These are phyloP conservation scores for Fonsecaea multimorphosa DNA, from an alignment of 2,329 filamentous ascomycete genomes.

Conservation along the genomic window DNA sequence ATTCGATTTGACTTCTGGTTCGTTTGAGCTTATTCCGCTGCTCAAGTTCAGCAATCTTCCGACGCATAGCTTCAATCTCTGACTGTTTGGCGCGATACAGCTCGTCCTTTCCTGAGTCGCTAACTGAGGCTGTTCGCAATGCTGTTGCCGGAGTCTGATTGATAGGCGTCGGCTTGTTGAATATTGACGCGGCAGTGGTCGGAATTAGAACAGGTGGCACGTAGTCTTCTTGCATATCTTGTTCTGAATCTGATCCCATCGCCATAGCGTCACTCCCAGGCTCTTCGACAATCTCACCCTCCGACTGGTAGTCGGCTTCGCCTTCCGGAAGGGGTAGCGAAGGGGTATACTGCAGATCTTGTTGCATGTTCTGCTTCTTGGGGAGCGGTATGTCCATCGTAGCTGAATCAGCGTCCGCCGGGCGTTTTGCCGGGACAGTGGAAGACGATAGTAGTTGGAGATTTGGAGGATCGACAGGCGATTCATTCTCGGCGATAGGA, in stretches of 20 bases:
- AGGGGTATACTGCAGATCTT: slow-evolving; percentile 35
- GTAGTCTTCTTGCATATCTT: slow-evolving; percentile 11
- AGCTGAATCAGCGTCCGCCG: slow-evolving; percentile 14
- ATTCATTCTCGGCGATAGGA: slow-evolving; percentile 6
- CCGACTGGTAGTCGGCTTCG: slow-evolving; percentile 28
- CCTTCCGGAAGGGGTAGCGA: not conserved
- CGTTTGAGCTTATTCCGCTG: slow-evolving; percentile 52
- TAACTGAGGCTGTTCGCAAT: slow-evolving; percentile 3
- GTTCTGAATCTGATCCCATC: slow-evolving; percentile 18
- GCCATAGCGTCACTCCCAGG: slow-evolving; percentile 23
- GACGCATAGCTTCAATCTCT: slow-evolving; percentile 56
- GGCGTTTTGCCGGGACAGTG: slow-evolving; percentile 17
- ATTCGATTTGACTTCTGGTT: slow-evolving; percentile 46
- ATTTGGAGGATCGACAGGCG: not conserved
- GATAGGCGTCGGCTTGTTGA: slow-evolving; percentile 4
- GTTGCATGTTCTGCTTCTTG: slow-evolving; percentile 27
- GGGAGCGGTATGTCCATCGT: slow-evolving; percentile 7
- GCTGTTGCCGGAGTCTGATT: slow-evolving; percentile 5
- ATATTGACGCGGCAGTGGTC: slow-evolving; percentile 37
- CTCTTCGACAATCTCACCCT: slow-evolving; percentile 33
- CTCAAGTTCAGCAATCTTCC: slow-evolving; percentile 58
- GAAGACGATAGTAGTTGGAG: not conserved
- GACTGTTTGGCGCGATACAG: slow-evolving; percentile 54
- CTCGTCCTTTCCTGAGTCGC: slow-evolving; percentile 48
- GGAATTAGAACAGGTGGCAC: slow-evolving; percentile 35